Conservation (phyloP, 495 filamentous ascomycete genomes). For the Penicillium antarcticum region DNA sequence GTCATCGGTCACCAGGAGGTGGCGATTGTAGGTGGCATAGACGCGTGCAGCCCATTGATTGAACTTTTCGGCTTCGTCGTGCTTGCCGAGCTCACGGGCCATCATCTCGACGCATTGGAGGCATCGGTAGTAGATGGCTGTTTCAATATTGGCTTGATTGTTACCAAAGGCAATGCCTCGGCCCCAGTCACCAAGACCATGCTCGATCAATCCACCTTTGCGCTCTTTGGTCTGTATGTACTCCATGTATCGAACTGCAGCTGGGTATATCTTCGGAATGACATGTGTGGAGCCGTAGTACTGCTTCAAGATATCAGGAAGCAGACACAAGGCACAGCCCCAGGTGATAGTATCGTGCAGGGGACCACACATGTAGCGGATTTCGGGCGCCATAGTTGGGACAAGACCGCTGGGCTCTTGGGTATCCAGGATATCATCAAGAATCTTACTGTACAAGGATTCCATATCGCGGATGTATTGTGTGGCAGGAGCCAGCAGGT, state of each 20-base stretch:
- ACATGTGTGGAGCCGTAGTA: conserved; percentile 28
- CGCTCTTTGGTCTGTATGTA: conserved; percentile 27
- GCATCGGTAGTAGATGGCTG: conserved; percentile 28
- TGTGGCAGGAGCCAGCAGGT: conserved; percentile 25
- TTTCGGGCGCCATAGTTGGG: conserved; percentile 29
- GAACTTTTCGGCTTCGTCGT: conserved; percentile 15
- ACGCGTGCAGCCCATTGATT: conserved; percentile 18
- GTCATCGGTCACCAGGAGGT: conserved; percentile 24
- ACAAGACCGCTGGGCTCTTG: conserved; percentile 26
- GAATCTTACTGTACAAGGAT: conserved; percentile 24
- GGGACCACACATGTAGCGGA: conserved; percentile 31
- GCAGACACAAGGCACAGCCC: conserved; percentile 25
- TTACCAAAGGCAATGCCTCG: conserved; percentile 29
- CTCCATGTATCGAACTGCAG: conserved; percentile 27
- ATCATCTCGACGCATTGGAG: conserved; percentile 25
- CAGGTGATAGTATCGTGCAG: conserved; percentile 31
- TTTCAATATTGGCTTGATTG: conserved; percentile 31
- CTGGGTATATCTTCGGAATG: conserved; percentile 17
- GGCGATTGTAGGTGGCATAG: conserved; percentile 19
- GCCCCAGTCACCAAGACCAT: conserved; percentile 29
- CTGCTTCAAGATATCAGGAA: conserved; percentile 21
- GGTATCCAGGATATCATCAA: conserved; percentile 27
- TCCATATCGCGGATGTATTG: conserved; percentile 32
- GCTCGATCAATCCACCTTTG: conserved; percentile 24
- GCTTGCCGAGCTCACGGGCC: conserved; percentile 20